Conservation (phyloP, 2,329 filamentous ascomycete species). For the Xylariaceae sp. region DNA sequence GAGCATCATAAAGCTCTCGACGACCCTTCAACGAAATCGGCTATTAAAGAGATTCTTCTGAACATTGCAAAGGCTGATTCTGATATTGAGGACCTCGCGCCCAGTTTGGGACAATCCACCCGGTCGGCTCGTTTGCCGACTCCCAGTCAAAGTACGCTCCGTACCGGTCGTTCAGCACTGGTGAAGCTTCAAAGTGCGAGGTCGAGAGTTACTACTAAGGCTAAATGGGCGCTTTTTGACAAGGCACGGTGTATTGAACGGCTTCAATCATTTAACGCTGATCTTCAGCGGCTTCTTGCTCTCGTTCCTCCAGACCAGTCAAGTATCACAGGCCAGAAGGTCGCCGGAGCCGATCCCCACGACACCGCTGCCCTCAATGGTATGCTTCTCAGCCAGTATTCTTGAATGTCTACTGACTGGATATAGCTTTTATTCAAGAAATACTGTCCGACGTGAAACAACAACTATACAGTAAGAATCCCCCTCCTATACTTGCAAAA, state of each 20-base stretch:
- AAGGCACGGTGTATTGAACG: background rate
- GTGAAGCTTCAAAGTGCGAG: background rate
- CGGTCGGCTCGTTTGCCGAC: background rate
- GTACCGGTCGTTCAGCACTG: background rate
- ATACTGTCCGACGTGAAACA: background rate
- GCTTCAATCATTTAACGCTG: background rate
- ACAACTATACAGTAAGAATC: constrained; percentile 1
- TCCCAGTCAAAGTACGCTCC: background rate
- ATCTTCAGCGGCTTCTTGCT: constrained; percentile 5
- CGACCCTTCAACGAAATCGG: background rate
- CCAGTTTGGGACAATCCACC: background rate
- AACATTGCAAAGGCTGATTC: background rate
- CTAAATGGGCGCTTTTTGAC: constrained; percentile 6
- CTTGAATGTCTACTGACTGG: background rate
- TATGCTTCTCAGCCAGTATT: background rate
- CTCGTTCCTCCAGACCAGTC: constrained; percentile 2
- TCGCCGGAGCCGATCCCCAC: background rate
- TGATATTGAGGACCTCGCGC: background rate
- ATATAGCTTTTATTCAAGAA: background rate
- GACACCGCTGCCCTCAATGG: background rate
- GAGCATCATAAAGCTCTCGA: constrained; percentile 1
- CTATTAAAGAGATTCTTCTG: background rate
- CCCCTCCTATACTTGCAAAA: background rate
- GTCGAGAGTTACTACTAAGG: background rate
- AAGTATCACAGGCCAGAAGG: background rate